Conservation (phyloP, 1,284 basidiomycete genomes). For the Prillingera fragicola region DNA sequence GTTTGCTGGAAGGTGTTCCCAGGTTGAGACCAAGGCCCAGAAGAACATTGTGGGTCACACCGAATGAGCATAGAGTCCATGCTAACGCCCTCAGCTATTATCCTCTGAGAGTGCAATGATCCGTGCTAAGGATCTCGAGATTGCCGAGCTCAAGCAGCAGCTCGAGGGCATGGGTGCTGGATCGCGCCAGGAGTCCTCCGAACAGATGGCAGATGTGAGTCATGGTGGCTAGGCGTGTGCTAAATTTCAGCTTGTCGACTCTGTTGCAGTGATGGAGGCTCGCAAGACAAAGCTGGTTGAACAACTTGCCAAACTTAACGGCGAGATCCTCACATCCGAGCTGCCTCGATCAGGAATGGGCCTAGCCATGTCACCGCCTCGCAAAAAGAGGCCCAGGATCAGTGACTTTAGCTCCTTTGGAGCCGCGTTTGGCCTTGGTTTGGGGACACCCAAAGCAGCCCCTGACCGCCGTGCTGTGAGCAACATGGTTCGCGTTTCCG, state of each 20-base stretch:
- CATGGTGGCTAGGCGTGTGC: neutral
- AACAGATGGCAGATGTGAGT: slow-evolving; percentile 25
- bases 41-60: slow-evolving; percentile 49
- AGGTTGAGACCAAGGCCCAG: slow-evolving; percentile 55
- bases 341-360: slow-evolving; percentile 23
- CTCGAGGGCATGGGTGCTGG: slow-evolving; percentile 25
- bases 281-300: slow-evolving; percentile 35
- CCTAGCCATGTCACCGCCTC: slow-evolving; percentile 22
- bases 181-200: neutral
- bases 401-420: slow-evolving; percentile 38
- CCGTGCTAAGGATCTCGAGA: slow-evolving; percentile 49
- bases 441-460: slow-evolving; percentile 19
- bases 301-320: slow-evolving; percentile 43
- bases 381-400: slow-evolving; percentile 42
- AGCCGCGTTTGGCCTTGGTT: slow-evolving; percentile 27
- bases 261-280: slow-evolving; percentile 40
- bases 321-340: slow-evolving; percentile 44
- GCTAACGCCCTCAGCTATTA: slow-evolving; percentile 27
- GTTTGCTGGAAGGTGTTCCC: slow-evolving; percentile 55
- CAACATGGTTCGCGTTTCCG: slow-evolving; percentile 29
- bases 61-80: neutral
- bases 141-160: slow-evolving; percentile 44
- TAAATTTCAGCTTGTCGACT: slow-evolving; percentile 39
- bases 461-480: slow-evolving; percentile 42
- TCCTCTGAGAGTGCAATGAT: slow-evolving; percentile 47